Conservation (phyloP, 768 basidiomycete genomes). For the Collybiopsis luxurians region DNA sequence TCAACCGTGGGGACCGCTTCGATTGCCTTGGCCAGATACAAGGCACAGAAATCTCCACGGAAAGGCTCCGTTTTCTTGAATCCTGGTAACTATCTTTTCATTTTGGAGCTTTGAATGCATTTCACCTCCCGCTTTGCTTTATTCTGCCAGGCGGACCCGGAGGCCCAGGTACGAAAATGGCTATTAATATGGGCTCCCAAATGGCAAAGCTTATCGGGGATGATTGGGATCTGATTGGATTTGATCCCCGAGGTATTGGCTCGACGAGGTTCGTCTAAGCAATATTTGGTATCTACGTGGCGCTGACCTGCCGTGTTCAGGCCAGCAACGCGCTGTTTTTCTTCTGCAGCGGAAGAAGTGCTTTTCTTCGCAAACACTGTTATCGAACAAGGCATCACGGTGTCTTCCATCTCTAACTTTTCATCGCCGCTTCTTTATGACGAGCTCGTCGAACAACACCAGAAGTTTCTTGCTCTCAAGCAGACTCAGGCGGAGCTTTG, state of each 20-base stretch:
- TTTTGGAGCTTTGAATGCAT: neutral
- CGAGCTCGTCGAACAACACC: constrained; percentile 14
- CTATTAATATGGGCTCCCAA: neutral
- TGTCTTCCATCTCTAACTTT: constrained; percentile 13
- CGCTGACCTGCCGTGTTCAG: neutral
- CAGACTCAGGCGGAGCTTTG: constrained; percentile 17
- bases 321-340: constrained; percentile 17
- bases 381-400: constrained; percentile 19
- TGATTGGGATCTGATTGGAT: constrained; percentile 26
- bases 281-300: neutral
- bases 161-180: constrained; percentile 18
- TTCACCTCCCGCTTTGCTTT: too few relatives aligned
- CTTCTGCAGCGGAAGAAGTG: neutral
- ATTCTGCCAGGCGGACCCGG: constrained; percentile 22
- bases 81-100: constrained; percentile 12
- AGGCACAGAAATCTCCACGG: constrained; percentile 15
- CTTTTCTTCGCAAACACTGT: constrained; percentile 20
- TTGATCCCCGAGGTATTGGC: constrained; percentile 26
- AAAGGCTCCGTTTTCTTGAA: constrained; percentile 22
- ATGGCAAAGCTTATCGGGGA: constrained; percentile 21
- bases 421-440: constrained; percentile 11
- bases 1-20: constrained; percentile 14
- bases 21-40: constrained; percentile 16
- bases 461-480: constrained; percentile 19
- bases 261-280: constrained; percentile 12